A percentile compares a stretch with the other conserved stretches of the same genome.
phyloP scores from a whole-genome alignment of 192 early-diverging fungal genomes.

The Haplosporangium gracile region DNA sequence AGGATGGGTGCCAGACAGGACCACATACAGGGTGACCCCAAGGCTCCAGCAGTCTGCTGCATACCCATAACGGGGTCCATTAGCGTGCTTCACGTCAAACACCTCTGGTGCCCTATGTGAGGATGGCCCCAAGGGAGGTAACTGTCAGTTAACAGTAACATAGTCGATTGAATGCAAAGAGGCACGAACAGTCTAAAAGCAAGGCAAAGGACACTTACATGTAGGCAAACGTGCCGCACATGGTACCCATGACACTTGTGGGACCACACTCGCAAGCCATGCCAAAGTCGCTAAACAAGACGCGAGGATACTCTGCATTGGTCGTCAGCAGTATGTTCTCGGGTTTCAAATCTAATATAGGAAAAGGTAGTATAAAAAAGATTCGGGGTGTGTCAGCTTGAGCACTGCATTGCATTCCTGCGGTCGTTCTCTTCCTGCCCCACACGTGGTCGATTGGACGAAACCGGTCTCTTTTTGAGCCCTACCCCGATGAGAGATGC shows the following conservation, averaged over 20 bases:
- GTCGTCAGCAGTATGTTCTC: conserved; percentile 77
- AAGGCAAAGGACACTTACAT: conserved; percentile 15
- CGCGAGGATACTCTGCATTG: conserved; percentile 65
- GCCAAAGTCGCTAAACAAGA: conserved; percentile 92
- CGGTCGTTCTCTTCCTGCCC: conserved; percentile 28
- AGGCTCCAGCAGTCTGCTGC: conserved; percentile 78
- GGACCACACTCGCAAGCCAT: conserved; percentile 86
- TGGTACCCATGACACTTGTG: conserved; percentile 84
- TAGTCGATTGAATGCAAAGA: background rate
- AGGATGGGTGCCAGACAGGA: conserved; percentile 64
- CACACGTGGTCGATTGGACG: background rate
- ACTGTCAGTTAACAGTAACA: background rate
- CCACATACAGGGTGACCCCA: conserved; percentile 88
- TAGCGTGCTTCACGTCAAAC: conserved; percentile 25
- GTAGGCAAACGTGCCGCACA: conserved; percentile 86
- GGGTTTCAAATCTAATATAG: conserved; percentile 68
- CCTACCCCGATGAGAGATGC: conserved; percentile 86
- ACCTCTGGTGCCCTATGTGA: conserved; percentile 42
- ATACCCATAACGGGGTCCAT: conserved; percentile 64
- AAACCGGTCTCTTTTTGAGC: background rate
- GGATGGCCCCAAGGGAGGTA: background rate
- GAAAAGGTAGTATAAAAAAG: background rate
- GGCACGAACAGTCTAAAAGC: background rate
- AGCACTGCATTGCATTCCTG: background rate
- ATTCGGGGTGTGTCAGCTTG: background rate